phyloP scores from a whole-genome alignment of 192 early-diverging fungal genomes.

The Podila minutissima region DNA sequence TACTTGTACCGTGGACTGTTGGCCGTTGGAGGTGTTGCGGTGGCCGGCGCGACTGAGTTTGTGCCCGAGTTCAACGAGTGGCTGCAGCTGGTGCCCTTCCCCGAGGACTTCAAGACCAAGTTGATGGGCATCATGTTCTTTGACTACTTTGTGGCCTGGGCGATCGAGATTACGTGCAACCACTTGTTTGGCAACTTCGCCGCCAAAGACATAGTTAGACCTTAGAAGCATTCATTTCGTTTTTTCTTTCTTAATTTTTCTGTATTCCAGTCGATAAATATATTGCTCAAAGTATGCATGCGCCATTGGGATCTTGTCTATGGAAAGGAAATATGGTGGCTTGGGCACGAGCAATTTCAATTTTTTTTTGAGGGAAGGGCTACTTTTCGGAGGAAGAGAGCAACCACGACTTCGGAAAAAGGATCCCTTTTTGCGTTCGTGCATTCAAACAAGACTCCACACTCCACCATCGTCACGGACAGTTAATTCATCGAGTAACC shows the following conservation, averaged over 20 bases:
- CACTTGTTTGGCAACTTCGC: slow-evolving; percentile 89
- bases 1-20: slow-evolving; percentile 89
- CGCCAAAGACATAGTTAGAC: slow-evolving; percentile 80
- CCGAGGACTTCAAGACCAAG: slow-evolving; percentile 84
- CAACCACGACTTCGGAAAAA: too few relatives aligned
- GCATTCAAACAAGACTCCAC: not conserved
- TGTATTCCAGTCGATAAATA: slow-evolving; percentile 3
- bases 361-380: too few relatives aligned
- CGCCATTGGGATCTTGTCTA: too few relatives aligned
- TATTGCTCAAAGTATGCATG: not conserved
- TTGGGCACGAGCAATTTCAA: too few relatives aligned
- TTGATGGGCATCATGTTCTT: slow-evolving; percentile 86
- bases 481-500: not conserved
- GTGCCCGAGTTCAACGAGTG: slow-evolving; percentile 88
- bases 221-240: not conserved
- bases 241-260: not conserved
- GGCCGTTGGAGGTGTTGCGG: slow-evolving; percentile 85
- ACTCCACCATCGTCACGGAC: not conserved
- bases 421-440: too few relatives aligned
- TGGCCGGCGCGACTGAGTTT: slow-evolving; percentile 89
- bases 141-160: slow-evolving; percentile 88
- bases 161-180: slow-evolving; percentile 81
- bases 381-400: not conserved
- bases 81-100: slow-evolving; percentile 93
- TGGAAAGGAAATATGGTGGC: too few relatives aligned